A percentile compares a stretch with the other conserved stretches of the same genome.
Evolutionary conservation across 179 eudicot species (phyloP).

Genomic region (Spinacia oleracea): DNA sequence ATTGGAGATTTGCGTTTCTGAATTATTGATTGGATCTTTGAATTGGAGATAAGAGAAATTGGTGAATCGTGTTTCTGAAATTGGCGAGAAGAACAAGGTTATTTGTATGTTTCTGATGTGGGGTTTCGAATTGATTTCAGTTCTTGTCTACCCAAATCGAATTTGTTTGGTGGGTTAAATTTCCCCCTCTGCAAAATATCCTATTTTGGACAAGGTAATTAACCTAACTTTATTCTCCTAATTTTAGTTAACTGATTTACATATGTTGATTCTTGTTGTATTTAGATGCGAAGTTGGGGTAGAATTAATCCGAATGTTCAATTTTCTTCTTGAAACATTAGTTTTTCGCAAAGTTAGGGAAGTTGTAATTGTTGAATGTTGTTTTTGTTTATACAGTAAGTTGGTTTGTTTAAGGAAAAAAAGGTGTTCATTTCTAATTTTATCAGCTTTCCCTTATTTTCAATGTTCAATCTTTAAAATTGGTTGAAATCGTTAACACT

Average conservation of each 20-base stretch:
- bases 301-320: not conserved
- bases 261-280: not conserved
- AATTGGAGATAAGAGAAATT: too few relatives aligned
- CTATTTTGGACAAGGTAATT: slow-evolving; percentile 51
- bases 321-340: not conserved
- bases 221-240: not conserved
- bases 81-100: too few relatives aligned
- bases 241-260: not conserved
- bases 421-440: not conserved
- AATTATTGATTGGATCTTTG: too few relatives aligned
- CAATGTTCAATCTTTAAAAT: not conserved
- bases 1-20: too few relatives aligned
- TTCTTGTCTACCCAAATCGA: slow-evolving; percentile 46
- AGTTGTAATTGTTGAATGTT: not conserved
- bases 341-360: not conserved
- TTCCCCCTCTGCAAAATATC: slow-evolving; percentile 61
- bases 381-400: not conserved
- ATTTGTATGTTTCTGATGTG: too few relatives aligned
- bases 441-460: not conserved
- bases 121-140: slow-evolving; percentile 35
- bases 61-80: too few relatives aligned
- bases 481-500: slow-evolving; percentile 7
- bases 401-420: not conserved
- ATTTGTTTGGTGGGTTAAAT: slow-evolving; percentile 42
- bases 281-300: not conserved